Percentiles rank a stretch among this genome's conserved stretches.
Conservation (phyloP, 805 yeast genomes). For the Candida boidinii region DNA sequence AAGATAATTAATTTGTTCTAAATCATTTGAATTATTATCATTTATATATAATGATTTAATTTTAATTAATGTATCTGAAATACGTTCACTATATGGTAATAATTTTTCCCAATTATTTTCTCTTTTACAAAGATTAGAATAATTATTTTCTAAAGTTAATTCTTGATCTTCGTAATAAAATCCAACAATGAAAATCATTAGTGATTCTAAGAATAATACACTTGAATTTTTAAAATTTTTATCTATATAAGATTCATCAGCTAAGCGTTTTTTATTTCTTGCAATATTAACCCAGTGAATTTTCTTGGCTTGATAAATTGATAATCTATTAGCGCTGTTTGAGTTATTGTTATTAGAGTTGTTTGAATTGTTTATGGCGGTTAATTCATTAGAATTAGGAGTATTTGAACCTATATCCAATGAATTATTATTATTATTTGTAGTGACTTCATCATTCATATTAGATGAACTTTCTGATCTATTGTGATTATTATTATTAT, state of each 20-base stretch:
- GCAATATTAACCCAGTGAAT: conserved; percentile 7
- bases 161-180: conserved; percentile 12
- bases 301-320: conserved; percentile 3
- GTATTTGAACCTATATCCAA: too few species aligned
- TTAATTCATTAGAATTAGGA: too few species aligned
- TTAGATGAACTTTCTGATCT: too few species aligned
- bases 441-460: too few species aligned
- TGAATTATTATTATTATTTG: too few species aligned
- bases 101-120: conserved; percentile 2
- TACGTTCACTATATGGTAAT: conserved; percentile 3
- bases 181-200: conserved; percentile 16
- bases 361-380: too few species aligned
- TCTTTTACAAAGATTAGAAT: background rate
- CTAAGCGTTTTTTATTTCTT: conserved; percentile 5
- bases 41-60: too few species aligned
- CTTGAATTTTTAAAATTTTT: conserved; percentile 11
- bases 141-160: background rate
- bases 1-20: too few species aligned
- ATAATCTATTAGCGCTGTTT: too few species aligned
- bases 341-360: too few species aligned
- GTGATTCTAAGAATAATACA: conserved; percentile 16
- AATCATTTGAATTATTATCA: too few species aligned
- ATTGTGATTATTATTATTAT: too few species aligned
- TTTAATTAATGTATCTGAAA: conserved; percentile 1
- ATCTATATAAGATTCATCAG: background rate